A percentile compares a stretch with the other conserved stretches of the same genome.
Conservation (phyloP, 768 basidiomycete genomes). For the Panellus pusillus region DNA sequence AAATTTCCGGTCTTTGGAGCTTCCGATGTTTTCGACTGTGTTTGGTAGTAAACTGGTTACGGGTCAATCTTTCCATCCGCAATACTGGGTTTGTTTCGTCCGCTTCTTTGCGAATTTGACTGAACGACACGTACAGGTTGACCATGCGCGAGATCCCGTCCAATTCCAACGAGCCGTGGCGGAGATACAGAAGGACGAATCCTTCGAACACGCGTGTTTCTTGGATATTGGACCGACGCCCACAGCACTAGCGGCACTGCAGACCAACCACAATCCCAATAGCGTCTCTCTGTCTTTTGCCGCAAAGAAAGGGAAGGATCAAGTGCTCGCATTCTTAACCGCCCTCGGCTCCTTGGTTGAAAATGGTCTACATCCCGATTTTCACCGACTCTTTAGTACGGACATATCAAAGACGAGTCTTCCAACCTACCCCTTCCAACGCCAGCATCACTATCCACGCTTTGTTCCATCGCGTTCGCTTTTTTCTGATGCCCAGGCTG, state of each 20-base stretch:
- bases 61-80: constrained; percentile 22
- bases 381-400: constrained; percentile 25
- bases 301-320: constrained; percentile 33
- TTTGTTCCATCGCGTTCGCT: constrained; percentile 28
- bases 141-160: constrained; percentile 35
- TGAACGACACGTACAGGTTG: constrained; percentile 25
- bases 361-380: constrained; percentile 28
- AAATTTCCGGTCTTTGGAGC: constrained; percentile 22
- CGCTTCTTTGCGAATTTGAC: background rate
- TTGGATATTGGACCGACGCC: constrained; percentile 37
- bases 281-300: constrained; percentile 27
- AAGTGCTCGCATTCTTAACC: constrained; percentile 30
- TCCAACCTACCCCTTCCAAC: constrained; percentile 39
- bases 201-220: constrained; percentile 27
- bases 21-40: constrained; percentile 32
- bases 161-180: constrained; percentile 30
- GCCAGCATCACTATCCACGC: constrained; percentile 33
- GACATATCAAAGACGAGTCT: constrained; percentile 27
- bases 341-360: constrained; percentile 31
- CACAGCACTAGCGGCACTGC: constrained; percentile 33
- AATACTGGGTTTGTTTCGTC: constrained; percentile 31
- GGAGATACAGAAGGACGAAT: constrained; percentile 19
- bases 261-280: constrained; percentile 24
- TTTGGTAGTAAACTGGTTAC: constrained; percentile 27
- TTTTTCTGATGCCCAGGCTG: background rate